Evolutionary conservation across 2,329 filamentous ascomycete genomes (phyloP), one percentile per base, ranked within the genome.

Genomic region (Alternaria dauci): DNA sequence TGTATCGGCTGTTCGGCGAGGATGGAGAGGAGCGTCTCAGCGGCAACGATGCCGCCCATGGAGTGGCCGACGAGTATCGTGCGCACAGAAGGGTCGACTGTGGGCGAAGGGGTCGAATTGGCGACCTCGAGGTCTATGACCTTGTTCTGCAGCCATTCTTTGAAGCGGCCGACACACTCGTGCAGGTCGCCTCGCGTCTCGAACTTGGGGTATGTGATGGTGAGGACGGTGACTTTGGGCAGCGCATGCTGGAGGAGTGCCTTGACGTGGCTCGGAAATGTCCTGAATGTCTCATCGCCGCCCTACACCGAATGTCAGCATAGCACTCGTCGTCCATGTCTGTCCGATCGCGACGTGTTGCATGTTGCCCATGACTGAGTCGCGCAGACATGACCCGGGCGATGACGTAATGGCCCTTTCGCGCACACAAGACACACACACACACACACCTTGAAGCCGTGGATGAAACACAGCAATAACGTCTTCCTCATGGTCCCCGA

Each of bases 71-170:
- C 82, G 16, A 97, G 86, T 47, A 97, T 85, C 28, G 91, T 90
- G 72, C 89, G 89, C 20, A 97, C 92, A 0, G 90, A 93, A 5
- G 93, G 93, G 62, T 96, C 92, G 65, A 96, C 86, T 0, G 92
- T 96, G 0, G 94, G 94, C 5, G 91, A 94, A 1, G 91, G 87
- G 0, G 93, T 94, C 46, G 85, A 85, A 68, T 91, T 91, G 28
- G 86, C 88, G 58, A 97, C 94, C 80, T 99, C 94, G 71, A 97
- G 84, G 78, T 98, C 95, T 71, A 98, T 97, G 70, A 98, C 92
- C 71, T 92, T 92, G 75, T 97, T 90, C 67, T 94, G 88, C 16
- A 98, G 87, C 90, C 92, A 95, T 80, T 91, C 89, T 66, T 89
- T 88, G 79, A 95, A 94, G 28, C 87, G 84, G 61, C 83, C 82